These are phyloP conservation scores for Radiomyces spectabilis DNA, from an alignment of 192 early-diverging fungal genomes.

Conservation along the genomic window DNA sequence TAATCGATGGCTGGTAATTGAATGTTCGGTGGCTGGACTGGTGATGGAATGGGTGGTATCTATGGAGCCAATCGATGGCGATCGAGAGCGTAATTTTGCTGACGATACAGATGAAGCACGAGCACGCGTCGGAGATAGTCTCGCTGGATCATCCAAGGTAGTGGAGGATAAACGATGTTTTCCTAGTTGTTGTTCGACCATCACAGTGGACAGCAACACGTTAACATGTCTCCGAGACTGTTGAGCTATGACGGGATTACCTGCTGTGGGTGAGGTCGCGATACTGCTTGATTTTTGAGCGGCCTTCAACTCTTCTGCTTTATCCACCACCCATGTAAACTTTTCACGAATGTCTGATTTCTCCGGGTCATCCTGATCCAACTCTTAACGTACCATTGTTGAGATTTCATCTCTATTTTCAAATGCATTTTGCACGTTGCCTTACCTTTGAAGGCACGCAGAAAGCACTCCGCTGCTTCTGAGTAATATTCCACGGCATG, in stretches of 20 bases:
- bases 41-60: neutral
- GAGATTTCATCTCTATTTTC: neutral
- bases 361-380: neutral
- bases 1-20: constrained; percentile 19
- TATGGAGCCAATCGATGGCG: neutral
- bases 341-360: constrained; percentile 8
- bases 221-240: too few species aligned
- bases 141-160: too few species aligned
- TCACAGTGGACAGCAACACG: too few species aligned
- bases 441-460: constrained; percentile 40
- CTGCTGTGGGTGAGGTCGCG: too few species aligned
- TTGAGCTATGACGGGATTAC: too few species aligned
- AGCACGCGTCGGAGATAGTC: too few species aligned
- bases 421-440: neutral
- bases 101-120: neutral
- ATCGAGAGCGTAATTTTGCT: neutral
- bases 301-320: constrained; percentile 42
- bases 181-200: too few species aligned
- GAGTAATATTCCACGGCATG: constrained; percentile 44
- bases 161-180: too few species aligned
- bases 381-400: neutral
- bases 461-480: constrained; percentile 38
- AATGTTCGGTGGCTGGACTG: too few species aligned
- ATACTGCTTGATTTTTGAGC: constrained; percentile 10
- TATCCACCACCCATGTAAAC: constrained; percentile 26